Evolutionary conservation across 2,329 filamentous ascomycete genomes (phyloP).

Genomic region (Sclerotinia minor): DNA sequence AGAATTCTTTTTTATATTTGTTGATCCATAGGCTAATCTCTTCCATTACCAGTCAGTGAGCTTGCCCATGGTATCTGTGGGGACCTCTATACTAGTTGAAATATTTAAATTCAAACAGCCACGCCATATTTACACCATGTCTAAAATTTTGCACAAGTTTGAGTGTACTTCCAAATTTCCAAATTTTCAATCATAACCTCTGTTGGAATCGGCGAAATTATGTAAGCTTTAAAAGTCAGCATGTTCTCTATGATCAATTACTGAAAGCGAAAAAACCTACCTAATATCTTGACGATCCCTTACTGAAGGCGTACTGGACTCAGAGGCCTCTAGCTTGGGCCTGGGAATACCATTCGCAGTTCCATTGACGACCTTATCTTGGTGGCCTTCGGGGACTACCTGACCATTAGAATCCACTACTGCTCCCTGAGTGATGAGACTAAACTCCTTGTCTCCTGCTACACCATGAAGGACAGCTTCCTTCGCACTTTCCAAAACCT

Average conservation of each 20-base stretch:
- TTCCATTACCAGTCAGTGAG: neutral
- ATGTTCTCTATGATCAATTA: neutral
- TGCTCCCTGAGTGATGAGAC: slow-evolving; percentile 62
- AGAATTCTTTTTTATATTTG: neutral
- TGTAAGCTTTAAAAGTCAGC: slow-evolving; percentile 24
- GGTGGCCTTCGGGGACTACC: slow-evolving; percentile 49
- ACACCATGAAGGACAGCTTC: slow-evolving; percentile 64
- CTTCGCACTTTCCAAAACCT: slow-evolving; percentile 63
- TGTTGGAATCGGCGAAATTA: slow-evolving; percentile 34
- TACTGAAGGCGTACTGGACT: slow-evolving; percentile 37
- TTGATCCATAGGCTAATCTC: neutral
- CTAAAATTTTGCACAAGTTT: slow-evolving; percentile 1
- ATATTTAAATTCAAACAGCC: neutral
- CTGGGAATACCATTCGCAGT: slow-evolving; percentile 33
- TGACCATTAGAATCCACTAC: slow-evolving; percentile 56
- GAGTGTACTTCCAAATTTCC: neutral
- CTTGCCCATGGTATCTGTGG: neutral
- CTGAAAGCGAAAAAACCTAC: slow-evolving; percentile 28
- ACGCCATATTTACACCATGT: neutral
- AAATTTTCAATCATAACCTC: slow-evolving; percentile 35
- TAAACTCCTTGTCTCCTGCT: slow-evolving; percentile 60
- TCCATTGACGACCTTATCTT: slow-evolving; percentile 28
- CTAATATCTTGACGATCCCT: slow-evolving; percentile 43
- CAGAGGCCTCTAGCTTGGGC: slow-evolving; percentile 38
- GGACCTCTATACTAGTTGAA: neutral